Conservation (phyloP, 2,329 filamentous ascomycete genomes). For the Westerdykella ornata region DNA sequence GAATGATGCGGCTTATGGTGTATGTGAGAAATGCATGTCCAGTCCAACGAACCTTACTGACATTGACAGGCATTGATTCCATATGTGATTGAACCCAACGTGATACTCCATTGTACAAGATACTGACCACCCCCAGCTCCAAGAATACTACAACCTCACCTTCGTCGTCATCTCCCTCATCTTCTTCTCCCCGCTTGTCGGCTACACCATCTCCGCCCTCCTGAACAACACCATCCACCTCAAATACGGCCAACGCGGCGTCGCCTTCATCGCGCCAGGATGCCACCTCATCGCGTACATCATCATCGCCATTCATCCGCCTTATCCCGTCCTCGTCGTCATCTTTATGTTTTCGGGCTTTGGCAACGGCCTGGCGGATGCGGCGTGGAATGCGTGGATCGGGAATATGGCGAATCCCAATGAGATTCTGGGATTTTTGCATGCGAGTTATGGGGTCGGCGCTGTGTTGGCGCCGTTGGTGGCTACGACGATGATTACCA, state of each 20-base stretch:
- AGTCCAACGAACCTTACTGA: slow-evolving; percentile 3
- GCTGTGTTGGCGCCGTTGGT: slow-evolving; percentile 63
- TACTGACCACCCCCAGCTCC: slow-evolving; percentile 40
- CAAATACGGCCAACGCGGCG: slow-evolving; percentile 61
- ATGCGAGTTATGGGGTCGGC: slow-evolving; percentile 65
- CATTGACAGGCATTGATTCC: slow-evolving; percentile 40
- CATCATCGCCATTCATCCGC: slow-evolving; percentile 60
- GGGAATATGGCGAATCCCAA: slow-evolving; percentile 70
- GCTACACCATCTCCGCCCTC: slow-evolving; percentile 58
- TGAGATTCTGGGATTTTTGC: slow-evolving; percentile 65
- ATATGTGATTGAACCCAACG: slow-evolving; percentile 32
- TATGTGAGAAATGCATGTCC: slow-evolving; percentile 32
- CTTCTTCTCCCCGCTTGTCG: slow-evolving; percentile 60
- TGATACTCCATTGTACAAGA: slow-evolving; percentile 1
- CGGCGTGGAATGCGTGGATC: slow-evolving; percentile 56
- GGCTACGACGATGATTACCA: slow-evolving; percentile 66
- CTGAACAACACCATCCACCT: slow-evolving; percentile 60
- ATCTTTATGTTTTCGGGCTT: slow-evolving; percentile 61
- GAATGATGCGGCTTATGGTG: slow-evolving; percentile 61
- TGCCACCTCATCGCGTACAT: slow-evolving; percentile 61
- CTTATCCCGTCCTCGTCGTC: slow-evolving; percentile 60
- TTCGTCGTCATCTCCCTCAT: slow-evolving; percentile 60
- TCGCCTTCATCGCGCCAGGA: slow-evolving; percentile 58
- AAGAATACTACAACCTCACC: slow-evolving; percentile 55
- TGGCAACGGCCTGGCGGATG: slow-evolving; percentile 63